These are phyloP conservation scores for Xylariomycetidae sp. DNA, from an alignment of 2,329 filamentous ascomycete genomes.

Conservation along the genomic window DNA sequence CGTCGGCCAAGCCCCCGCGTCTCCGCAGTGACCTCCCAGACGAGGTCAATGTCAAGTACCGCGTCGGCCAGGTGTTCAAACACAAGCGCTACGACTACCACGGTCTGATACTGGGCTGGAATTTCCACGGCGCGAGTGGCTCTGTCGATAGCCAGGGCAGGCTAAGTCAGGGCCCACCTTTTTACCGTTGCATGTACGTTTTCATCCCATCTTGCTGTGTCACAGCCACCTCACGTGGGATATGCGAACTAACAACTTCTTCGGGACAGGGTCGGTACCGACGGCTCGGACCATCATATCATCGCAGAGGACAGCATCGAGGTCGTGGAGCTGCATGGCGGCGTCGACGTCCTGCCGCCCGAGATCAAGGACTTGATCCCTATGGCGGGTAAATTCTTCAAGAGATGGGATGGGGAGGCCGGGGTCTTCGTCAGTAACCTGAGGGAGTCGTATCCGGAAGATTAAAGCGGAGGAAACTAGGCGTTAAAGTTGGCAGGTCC, in stretches of 20 bases:
- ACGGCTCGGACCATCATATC: slow-evolving; percentile 68
- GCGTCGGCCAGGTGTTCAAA: slow-evolving; percentile 77
- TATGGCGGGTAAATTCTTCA: slow-evolving; percentile 81
- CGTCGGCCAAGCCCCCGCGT: slow-evolving; percentile 28
- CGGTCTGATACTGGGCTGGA: slow-evolving; percentile 88
- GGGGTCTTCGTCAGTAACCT: slow-evolving; percentile 78
- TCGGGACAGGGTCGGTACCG: slow-evolving; percentile 32
- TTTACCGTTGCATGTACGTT: slow-evolving; percentile 83
- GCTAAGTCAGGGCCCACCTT: slow-evolving; percentile 32
- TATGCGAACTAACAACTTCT: slow-evolving; percentile 7
- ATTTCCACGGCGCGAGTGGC: slow-evolving; percentile 59
- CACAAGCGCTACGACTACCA: slow-evolving; percentile 77
- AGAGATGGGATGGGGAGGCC: slow-evolving; percentile 66
- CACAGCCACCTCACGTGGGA: too few relatives aligned
- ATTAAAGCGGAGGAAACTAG: too few relatives aligned
- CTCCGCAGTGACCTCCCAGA: slow-evolving; percentile 26
- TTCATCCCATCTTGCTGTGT: too few relatives aligned
- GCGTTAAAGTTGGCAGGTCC: too few relatives aligned
- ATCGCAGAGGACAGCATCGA: slow-evolving; percentile 75
- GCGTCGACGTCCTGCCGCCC: slow-evolving; percentile 19
- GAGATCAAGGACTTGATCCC: slow-evolving; percentile 51
- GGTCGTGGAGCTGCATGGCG: slow-evolving; percentile 37
- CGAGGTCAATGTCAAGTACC: slow-evolving; percentile 49
- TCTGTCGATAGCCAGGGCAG: slow-evolving; percentile 17
- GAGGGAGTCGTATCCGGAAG: slow-evolving; percentile 78